Base-by-base conservation (phyloP, 192 early-diverging fungal genomes). In the Jimgerdemannia flammicorona region DNA sequence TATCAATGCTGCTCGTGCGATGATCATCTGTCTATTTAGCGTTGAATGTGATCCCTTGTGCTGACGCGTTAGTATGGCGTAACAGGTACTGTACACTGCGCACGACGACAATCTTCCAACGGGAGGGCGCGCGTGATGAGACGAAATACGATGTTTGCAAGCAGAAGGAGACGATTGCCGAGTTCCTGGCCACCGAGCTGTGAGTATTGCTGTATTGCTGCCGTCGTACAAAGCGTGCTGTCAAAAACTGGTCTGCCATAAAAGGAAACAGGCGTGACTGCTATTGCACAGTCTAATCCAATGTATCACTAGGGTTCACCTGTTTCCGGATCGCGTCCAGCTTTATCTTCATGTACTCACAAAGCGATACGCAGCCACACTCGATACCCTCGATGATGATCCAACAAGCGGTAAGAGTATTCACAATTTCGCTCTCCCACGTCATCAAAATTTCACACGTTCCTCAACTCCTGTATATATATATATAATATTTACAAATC, bases 301-400 rank as follows among this genome's bases (percentile, higher is more conserved):
- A 59, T 59, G 49, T 59, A 72, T 81, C 40, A 73, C 70, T 67
- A 81, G 76, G 72, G 71, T 70, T 11, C 78, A 78, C 74, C 77
- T 81, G 4, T 59, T 74, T n/a, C 76, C 75, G 72, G 80, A 81
- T 42, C 70, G 75, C 29, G 78, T 81, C 77, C 74, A 72, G 0
- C 78, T 75, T 43, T 81, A 78, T 67, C 76, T 77, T 63, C 80
- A 81, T 20, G 77, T 81, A 43, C 72, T 81, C 3, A 78, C 80
- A 40, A 71, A 77, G 4, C 80, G 77, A 18, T 81, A 71, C 69
- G 76, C 73, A 69, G 77, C 77, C 11, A 19, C 40, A 2, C 77
- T 72, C 19, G 80, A 78, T 14, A 59, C 49, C 6, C 49, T 59
- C 14, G 49, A 59, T 14, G 49, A 59, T 59, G 49, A 59, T 2